phyloP scores from a whole-genome alignment of 768 basidiomycete species.

The Postia placenta region DNA sequence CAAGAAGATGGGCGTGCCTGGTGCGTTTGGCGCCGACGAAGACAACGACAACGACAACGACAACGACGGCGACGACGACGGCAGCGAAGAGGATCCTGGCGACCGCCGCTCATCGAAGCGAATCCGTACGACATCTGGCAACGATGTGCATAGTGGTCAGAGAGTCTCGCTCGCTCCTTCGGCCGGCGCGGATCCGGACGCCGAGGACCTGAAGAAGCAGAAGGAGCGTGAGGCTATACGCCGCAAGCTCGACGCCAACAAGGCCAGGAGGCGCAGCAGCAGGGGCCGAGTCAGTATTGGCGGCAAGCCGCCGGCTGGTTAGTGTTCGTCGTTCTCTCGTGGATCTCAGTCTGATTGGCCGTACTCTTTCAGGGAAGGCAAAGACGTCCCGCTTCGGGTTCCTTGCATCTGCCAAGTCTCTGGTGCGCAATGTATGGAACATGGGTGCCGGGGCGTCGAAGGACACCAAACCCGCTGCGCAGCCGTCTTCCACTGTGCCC shows the following conservation, averaged over 20 bases:
- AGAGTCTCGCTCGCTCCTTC: constrained; percentile 30
- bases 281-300: constrained; percentile 39
- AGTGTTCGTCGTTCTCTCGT: constrained; percentile 17
- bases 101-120: constrained; percentile 41
- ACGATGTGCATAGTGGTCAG: constrained; percentile 28
- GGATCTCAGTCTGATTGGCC: constrained; percentile 1
- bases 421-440: constrained; percentile 73
- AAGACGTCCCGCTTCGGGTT: constrained; percentile 64
- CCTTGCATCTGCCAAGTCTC: constrained; percentile 58
- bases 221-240: constrained; percentile 54
- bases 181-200: constrained; percentile 8
- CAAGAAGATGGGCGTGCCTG: constrained; percentile 42
- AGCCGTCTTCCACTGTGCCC: constrained; percentile 20
- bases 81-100: constrained; percentile 24
- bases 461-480: constrained; percentile 19
- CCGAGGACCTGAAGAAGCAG: constrained; percentile 29
- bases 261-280: constrained; percentile 66
- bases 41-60: constrained; percentile 37
- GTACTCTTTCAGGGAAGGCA: constrained; percentile 27
- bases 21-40: constrained; percentile 52
- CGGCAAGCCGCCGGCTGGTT: constrained; percentile 29
- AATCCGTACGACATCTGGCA: constrained; percentile 30
- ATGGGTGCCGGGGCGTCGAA: constrained; percentile 34
- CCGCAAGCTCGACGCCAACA: constrained; percentile 59
- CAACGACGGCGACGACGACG: constrained; percentile 35